Evolutionary conservation across 768 basidiomycete genomes (phyloP), one percentile per base, ranked within the genome.

Genomic region (Tylopilus subfusipes): DNA sequence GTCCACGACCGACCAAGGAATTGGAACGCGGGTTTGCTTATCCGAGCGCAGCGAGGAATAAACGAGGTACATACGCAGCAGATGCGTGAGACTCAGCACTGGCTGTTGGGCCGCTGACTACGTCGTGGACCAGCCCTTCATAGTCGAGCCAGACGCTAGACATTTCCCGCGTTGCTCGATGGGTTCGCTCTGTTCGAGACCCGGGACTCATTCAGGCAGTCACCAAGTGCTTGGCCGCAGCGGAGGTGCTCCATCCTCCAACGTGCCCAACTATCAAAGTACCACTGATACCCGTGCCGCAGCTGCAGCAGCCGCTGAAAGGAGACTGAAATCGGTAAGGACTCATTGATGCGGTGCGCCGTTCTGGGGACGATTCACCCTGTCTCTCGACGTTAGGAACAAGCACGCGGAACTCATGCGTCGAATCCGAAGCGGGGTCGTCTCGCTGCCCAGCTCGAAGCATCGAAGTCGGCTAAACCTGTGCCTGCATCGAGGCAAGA

Each of bases 291-390:
- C 76, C 65, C 79, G 80, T 63, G 70, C 73, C 48, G 83, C 83
- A 66, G 81, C 82, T 53, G 79, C 81, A 67, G 80, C 79, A 67
- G 84, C 84, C 56, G 84, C 84, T 58, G 83, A 84, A 67, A 78
- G 78, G 62, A 76, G 84, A 58, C 57, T 78, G 66, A 75, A 82
- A 70, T 75, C 76, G 63, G 84, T 84, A 61, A 72, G 82, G 72
- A 50, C 55, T 19, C 38, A 53, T 47, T 30, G 30, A 42, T 47
- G 48, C 42, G 21, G 50, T 24, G 46, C 29, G 24, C 29, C 24
- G 33, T 63, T 62, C 60, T 51, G 53, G 51, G 53, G 52, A 50
- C 19, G 59, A 65, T 66, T 71, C 62, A 67, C 68, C 45, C 42
- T 53, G 34, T 36, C 47, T 42, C 42, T 54, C 40, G 48, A 56